A percentile compares a stretch with the other conserved stretches of the same genome.
These are phyloP conservation scores for Apophysomyces variabilis DNA, from an alignment of 371 early-diverging fungal species.

Conservation along the genomic window DNA sequence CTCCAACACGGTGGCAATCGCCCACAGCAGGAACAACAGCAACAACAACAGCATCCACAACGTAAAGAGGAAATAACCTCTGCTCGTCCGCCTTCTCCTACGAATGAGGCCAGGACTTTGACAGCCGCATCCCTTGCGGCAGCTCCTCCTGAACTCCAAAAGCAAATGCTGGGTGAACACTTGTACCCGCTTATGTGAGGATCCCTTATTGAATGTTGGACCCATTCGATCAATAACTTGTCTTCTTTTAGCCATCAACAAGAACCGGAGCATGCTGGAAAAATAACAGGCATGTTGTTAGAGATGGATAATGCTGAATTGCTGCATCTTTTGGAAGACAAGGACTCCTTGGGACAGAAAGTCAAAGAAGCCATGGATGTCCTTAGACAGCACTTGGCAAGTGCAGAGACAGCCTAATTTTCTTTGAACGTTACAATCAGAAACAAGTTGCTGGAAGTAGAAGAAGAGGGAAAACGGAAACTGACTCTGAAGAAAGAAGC, in stretches of 20 bases:
- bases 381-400: slow-evolving; percentile 63
- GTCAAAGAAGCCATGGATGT: slow-evolving; percentile 90
- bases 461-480: too few species aligned
- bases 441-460: too few species aligned
- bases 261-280: slow-evolving; percentile 86
- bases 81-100: slow-evolving; percentile 36
- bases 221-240: neutral
- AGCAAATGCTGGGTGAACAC: slow-evolving; percentile 94
- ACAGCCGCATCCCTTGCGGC: slow-evolving; percentile 85
- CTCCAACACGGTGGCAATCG: slow-evolving; percentile 35
- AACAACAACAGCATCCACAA: neutral
- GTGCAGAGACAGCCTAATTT: neutral
- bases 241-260: slow-evolving; percentile 32
- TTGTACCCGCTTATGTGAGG: slow-evolving; percentile 83
- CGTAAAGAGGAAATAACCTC: neutral
- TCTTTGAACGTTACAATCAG: too few species aligned
- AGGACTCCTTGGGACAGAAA: slow-evolving; percentile 72
- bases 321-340: slow-evolving; percentile 84
- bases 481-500: too few species aligned
- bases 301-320: slow-evolving; percentile 98
- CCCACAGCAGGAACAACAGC: slow-evolving; percentile 39
- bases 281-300: slow-evolving; percentile 98
- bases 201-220: neutral
- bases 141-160: slow-evolving; percentile 86
- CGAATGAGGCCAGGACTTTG: slow-evolving; percentile 44